Base-by-base conservation (phyloP, 805 yeast species). In the Ogataea chonburiensis region DNA sequence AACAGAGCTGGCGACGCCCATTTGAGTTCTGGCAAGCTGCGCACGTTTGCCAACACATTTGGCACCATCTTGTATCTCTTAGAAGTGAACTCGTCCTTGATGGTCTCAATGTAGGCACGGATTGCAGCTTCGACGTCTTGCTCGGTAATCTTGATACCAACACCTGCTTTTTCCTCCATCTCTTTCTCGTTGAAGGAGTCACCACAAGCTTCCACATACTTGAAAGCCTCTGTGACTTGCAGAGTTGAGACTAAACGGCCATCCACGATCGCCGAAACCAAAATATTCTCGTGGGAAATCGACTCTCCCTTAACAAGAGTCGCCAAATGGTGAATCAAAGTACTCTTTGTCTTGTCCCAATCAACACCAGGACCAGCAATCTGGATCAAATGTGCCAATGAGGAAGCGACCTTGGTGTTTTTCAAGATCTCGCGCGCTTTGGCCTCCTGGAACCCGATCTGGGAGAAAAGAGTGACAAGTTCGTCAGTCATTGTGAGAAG, bases 1-100 rank as follows among this genome's bases (percentile, higher is more conserved):
- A 93, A 86, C 37, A 76, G 68, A 34, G 80, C 75, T 23, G 97
- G 95, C 31, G 83, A 74, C 7, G 98, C 98, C 96, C 96, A 93
- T 64, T 86, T 87, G 61, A 93, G 71, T 13, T 68, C 76, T 4
- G 87, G 81, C 28, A 87, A 55, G 47, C 70, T 74, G 71, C 86
- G 87, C 43, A 86, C 76, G 28, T 79, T 81, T 3, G 88, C 89
- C 63, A 91, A 70, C 8, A 87, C 67, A 16, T 77, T 71, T 16
- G 96, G 91, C 36, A 91, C 81, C 17, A 76, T 63, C 49, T 82
- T 78, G 63, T 93, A 93, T 59, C 98, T 76, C 59, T 83, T 77
- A n/a, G 70, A 65, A 43, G 66, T 66, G 43, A 93, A 78, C 17
- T 73, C 81, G 1, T 66, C 75, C 53, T 73, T 74, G 59, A 82